phyloP scores from a whole-genome alignment of 2,329 filamentous ascomycete genomes.

The Fonsecaea monophora region DNA sequence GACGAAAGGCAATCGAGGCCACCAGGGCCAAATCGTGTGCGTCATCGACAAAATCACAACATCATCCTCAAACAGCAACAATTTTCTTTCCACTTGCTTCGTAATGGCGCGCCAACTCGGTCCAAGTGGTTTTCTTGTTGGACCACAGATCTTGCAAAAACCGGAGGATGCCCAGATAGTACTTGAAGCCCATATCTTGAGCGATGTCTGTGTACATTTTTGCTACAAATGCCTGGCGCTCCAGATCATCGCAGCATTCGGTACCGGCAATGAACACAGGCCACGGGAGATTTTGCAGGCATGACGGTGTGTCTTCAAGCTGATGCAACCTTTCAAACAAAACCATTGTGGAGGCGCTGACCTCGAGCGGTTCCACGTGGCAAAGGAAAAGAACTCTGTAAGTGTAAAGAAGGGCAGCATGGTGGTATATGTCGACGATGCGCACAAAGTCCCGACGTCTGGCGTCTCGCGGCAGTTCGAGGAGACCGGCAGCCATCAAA shows the following conservation, averaged over 20 bases:
- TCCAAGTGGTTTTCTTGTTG: slow-evolving; percentile 21
- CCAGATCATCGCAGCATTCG: slow-evolving; percentile 34
- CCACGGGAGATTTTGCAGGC: slow-evolving; percentile 43
- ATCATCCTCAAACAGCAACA: slow-evolving; percentile 29
- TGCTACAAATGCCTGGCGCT: slow-evolving; percentile 28
- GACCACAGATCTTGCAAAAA: slow-evolving; percentile 36
- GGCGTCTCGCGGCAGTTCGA: slow-evolving; percentile 26
- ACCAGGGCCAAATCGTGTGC: neutral
- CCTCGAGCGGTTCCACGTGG: slow-evolving; percentile 20
- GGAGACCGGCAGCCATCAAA: slow-evolving; percentile 31
- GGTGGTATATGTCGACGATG: slow-evolving; percentile 42
- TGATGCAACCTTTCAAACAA: slow-evolving; percentile 34
- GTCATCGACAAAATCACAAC: neutral
- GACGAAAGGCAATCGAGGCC: neutral
- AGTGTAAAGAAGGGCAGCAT: slow-evolving; percentile 42
- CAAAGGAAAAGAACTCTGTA: slow-evolving; percentile 36
- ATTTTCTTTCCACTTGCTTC: slow-evolving; percentile 29
- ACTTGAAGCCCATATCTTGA: slow-evolving; percentile 34
- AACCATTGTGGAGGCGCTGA: slow-evolving; percentile 23
- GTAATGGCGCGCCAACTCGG: slow-evolving; percentile 29
- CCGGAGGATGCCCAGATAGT: slow-evolving; percentile 31
- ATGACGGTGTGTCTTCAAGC: slow-evolving; percentile 32
- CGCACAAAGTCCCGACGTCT: slow-evolving; percentile 40
- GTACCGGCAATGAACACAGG: slow-evolving; percentile 42
- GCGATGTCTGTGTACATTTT: slow-evolving; percentile 30